Percentiles rank a stretch among this genome's conserved stretches.
Evolutionary conservation across 2,329 filamentous ascomycete genomes (phyloP).

Genomic region (Fusarium burgessii): DNA sequence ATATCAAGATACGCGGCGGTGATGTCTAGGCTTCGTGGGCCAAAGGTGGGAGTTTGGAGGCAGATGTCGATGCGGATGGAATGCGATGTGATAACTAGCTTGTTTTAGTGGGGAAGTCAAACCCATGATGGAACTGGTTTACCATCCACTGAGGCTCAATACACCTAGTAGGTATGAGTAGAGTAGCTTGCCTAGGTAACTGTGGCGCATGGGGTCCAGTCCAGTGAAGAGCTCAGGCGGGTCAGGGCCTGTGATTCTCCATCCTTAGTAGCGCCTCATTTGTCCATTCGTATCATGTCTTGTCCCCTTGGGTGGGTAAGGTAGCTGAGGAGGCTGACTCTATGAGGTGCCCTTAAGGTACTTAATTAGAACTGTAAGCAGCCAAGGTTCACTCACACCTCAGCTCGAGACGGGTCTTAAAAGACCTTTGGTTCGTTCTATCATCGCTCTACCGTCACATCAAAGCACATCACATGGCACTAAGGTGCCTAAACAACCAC

Average conservation of each 20-base stretch:
- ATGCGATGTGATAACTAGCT: conserved; percentile 10
- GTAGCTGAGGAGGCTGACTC: neutral
- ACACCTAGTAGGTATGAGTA: neutral
- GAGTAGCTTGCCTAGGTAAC: neutral
- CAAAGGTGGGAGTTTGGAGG: neutral
- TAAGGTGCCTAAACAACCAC: neutral
- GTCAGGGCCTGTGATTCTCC: neutral
- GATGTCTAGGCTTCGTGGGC: neutral
- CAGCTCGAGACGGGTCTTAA: neutral
- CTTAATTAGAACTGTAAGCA: neutral
- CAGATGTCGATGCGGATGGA: neutral
- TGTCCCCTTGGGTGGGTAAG: neutral
- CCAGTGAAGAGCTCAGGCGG: conserved; percentile 15
- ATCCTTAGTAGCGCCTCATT: conserved; percentile 14
- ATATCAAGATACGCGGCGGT: neutral
- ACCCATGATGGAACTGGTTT: neutral
- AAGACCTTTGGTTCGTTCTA: neutral
- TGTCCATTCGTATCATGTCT: neutral
- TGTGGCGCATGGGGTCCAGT: conserved; percentile 9
- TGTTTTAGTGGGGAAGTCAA: conserved; percentile 5
- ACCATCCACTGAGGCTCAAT: conserved; percentile 25
- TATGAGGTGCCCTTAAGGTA: neutral
- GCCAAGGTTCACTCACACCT: conserved; percentile 15
- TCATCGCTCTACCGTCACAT: conserved; percentile 7
- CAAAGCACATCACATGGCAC: conserved; percentile 4